A percentile compares a stretch with the other conserved stretches of the same genome.
These are phyloP conservation scores for Sugiyamaella xylanicola DNA, from an alignment of 1,139 yeast species.

Conservation along the genomic window DNA sequence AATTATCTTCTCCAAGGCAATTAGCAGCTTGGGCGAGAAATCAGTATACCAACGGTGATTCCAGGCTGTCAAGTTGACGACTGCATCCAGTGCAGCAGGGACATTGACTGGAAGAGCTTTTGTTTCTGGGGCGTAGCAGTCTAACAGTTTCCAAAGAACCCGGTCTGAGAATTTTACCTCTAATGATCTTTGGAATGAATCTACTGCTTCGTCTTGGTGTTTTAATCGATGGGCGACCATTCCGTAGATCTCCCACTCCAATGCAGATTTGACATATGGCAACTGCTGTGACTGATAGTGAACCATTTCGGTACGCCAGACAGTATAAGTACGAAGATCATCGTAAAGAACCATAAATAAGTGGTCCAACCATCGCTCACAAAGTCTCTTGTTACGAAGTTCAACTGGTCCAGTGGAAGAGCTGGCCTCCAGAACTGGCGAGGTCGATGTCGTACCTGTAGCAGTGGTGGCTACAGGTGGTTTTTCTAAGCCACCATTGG, in stretches of 20 bases:
- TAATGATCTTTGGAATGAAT: conserved; percentile 75
- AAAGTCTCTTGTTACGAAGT: conserved; percentile 71
- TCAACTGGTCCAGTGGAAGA: conserved; percentile 2
- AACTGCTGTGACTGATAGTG: conserved; percentile 76
- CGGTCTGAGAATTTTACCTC: conserved; percentile 80
- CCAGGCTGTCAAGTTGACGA: conserved; percentile 85
- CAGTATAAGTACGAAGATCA: conserved; percentile 79
- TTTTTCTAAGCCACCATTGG: conserved; percentile 21
- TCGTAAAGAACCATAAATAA: conserved; percentile 84
- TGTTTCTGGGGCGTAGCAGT: conserved; percentile 51
- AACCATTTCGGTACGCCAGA: conserved; percentile 91
- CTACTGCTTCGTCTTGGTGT: conserved; percentile 76
- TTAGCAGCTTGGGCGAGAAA: conserved; percentile 68
- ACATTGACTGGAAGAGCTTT: conserved; percentile 29
- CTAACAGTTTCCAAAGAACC: conserved; percentile 74
- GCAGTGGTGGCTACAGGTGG: conserved; percentile 24
- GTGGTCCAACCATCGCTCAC: conserved; percentile 95
- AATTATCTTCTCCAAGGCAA: conserved; percentile 60
- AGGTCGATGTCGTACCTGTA: conserved; percentile 11
- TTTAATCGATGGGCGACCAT: conserved; percentile 75
- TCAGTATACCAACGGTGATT: conserved; percentile 97
- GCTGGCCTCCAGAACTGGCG: conserved; percentile 1
- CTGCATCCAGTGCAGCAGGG: conserved; percentile 62
- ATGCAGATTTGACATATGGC: conserved; percentile 73
- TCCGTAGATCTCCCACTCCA: conserved; percentile 95